A percentile compares a stretch with the other conserved stretches of the same genome.
Evolutionary conservation across 331 rosid genomes (phyloP).

Genomic region (Acacia pycnantha): DNA sequence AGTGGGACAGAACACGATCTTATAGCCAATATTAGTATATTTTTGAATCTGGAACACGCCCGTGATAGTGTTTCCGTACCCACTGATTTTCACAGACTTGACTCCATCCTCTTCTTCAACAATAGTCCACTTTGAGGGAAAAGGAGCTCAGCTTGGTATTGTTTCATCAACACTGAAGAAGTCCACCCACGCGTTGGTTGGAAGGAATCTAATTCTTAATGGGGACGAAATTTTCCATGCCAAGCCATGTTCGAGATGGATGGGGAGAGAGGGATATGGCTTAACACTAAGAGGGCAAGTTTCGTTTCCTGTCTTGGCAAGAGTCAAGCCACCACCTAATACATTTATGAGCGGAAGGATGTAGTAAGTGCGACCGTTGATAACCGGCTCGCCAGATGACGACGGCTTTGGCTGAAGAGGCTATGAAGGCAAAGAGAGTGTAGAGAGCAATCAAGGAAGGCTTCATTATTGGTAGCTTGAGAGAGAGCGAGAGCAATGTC

Average conservation of each 20-base stretch:
- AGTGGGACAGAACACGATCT: too few relatives aligned
- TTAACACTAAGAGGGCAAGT: not conserved
- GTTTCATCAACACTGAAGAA: too few relatives aligned
- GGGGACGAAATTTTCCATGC: not conserved
- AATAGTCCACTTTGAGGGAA: too few relatives aligned
- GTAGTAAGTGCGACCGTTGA: not conserved
- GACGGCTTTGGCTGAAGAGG: not conserved
- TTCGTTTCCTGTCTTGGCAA: not conserved
- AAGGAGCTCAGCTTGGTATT: too few relatives aligned
- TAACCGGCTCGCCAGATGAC: accelerated
- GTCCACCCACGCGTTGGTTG: too few relatives aligned
- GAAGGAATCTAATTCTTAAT: too few relatives aligned
- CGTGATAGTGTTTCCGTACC: too few relatives aligned
- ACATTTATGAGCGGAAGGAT: not conserved
- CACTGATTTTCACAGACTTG: too few relatives aligned
- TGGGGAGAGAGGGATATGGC: not conserved
- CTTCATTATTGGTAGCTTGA: not conserved
- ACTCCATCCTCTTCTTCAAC: too few relatives aligned
- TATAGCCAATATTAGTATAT: too few relatives aligned
- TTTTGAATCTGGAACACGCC: too few relatives aligned
- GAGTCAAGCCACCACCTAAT: not conserved
- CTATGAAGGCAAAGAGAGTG: not conserved
- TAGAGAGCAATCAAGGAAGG: not conserved
- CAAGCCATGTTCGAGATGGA: not conserved
- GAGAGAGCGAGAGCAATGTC: too few relatives aligned